Conservation (phyloP, 768 basidiomycete species). For the Trametes cinnabarina region DNA sequence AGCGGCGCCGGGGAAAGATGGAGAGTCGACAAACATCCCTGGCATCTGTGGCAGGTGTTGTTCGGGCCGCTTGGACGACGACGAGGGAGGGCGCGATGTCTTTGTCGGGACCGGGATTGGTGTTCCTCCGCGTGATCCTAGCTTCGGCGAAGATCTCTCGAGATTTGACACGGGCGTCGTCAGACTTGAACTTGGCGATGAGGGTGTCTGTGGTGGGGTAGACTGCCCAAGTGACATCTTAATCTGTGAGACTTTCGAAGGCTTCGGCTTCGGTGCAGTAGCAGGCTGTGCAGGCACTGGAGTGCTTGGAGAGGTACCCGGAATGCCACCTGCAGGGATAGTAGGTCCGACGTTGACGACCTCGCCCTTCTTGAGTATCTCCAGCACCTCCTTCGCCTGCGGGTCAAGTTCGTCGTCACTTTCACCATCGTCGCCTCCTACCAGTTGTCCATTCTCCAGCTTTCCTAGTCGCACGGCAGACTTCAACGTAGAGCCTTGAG, state of each 20-base stretch:
- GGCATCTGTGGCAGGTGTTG: neutral
- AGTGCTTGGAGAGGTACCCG: neutral
- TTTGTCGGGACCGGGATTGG: slow-evolving; percentile 19
- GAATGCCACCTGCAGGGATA: neutral
- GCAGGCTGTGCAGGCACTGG: neutral
- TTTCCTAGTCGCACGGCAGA: slow-evolving; percentile 31
- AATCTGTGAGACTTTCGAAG: slow-evolving; percentile 27
- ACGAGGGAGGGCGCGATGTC: neutral
- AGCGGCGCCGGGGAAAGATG: neutral
- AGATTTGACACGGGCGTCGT: slow-evolving; percentile 19
- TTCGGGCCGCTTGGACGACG: neutral
- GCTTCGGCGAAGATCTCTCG: slow-evolving; percentile 27
- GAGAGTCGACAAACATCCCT: neutral
- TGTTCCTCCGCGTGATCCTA: slow-evolving; percentile 9
- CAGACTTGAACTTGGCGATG: neutral
- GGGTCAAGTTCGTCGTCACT: slow-evolving; percentile 28
- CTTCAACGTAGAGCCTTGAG: slow-evolving; percentile 26
- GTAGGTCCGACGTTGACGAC: slow-evolving; percentile 32
- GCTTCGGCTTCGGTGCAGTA: neutral
- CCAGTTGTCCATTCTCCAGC: slow-evolving; percentile 27
- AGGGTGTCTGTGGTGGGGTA: neutral
- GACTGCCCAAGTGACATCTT: slow-evolving; percentile 19
- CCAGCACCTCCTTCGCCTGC: slow-evolving; percentile 27
- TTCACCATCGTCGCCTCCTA: slow-evolving; percentile 32
- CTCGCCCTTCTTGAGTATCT: slow-evolving; percentile 29